Evolutionary conservation across 139 green algal species (phyloP).

Genomic region (Volvox africanus): DNA sequence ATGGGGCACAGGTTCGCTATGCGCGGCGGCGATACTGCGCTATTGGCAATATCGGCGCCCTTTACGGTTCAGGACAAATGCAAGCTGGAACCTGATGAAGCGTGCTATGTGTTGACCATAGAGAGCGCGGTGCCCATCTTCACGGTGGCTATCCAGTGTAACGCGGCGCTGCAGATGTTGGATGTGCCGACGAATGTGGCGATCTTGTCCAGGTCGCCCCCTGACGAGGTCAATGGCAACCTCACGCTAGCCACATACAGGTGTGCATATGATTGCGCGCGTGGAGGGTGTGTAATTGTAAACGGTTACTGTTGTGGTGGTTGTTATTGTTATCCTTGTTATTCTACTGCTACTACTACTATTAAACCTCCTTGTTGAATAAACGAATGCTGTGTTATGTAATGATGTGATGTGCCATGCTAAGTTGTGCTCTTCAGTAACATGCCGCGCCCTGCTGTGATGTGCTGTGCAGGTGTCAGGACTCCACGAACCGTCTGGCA

Average conservation of each 20-base stretch:
- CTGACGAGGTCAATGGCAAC: conserved; percentile 62
- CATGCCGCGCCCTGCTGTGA: too few relatives aligned
- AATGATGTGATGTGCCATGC: too few relatives aligned
- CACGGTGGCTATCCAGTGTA: conserved; percentile 61
- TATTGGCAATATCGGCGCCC: conserved; percentile 56
- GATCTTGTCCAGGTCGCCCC: conserved; percentile 67
- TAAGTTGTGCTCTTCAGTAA: too few relatives aligned
- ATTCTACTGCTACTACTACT: too few relatives aligned
- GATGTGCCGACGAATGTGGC: conserved; percentile 75
- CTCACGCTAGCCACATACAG: conserved; percentile 81
- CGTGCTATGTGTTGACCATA: conserved; percentile 73
- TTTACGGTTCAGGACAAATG: conserved; percentile 60
- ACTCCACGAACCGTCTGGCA: conserved; percentile 68
- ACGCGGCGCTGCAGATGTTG: conserved; percentile 65
- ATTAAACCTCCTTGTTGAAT: too few relatives aligned
- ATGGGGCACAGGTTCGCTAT: conserved; percentile 47
- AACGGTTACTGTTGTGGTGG: too few relatives aligned
- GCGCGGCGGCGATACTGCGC: conserved; percentile 51
- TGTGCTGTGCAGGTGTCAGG: conserved; percentile 68
- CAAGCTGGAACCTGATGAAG: conserved; percentile 72
- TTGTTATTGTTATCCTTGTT: too few relatives aligned
- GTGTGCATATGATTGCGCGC: conserved; percentile 12
- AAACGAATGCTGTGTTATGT: too few relatives aligned
- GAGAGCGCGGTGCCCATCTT: conserved; percentile 78
- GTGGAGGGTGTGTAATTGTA: background rate